phyloP scores from a whole-genome alignment of 2,329 filamentous ascomycete genomes.

The Calonectria ilicicola region DNA sequence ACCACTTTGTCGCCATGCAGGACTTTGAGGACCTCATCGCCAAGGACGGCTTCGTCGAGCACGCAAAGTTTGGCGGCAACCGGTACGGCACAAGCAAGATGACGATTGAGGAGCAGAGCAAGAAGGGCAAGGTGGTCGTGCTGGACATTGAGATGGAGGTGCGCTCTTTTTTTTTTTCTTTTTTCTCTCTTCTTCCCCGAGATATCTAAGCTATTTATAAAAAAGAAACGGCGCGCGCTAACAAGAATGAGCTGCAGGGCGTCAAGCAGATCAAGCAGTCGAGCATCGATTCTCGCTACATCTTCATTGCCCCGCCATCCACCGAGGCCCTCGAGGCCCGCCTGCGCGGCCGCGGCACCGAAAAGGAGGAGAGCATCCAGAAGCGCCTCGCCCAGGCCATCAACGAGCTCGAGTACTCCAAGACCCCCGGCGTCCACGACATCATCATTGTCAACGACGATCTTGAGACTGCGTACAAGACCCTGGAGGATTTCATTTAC shows the following conservation, averaged over 20 bases:
- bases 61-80: conserved; percentile 88
- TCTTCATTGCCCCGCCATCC: conserved; percentile 87
- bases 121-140: conserved; percentile 80
- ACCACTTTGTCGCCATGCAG: conserved; percentile 79
- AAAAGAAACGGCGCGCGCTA: conserved; percentile 68
- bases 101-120: conserved; percentile 81
- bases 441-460: conserved; percentile 55
- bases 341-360: conserved; percentile 80
- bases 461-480: conserved; percentile 62
- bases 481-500: conserved; percentile 64
- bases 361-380: conserved; percentile 78
- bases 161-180: too few species aligned
- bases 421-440: conserved; percentile 66
- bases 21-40: conserved; percentile 76
- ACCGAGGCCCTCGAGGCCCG: conserved; percentile 80
- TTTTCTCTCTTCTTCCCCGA: too few species aligned
- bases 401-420: conserved; percentile 79
- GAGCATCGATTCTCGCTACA: conserved; percentile 79
- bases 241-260: conserved; percentile 74
- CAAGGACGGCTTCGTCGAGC: conserved; percentile 82
- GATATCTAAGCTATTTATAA: background rate
- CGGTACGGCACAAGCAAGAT: conserved; percentile 86
- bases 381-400: conserved; percentile 78
- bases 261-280: conserved; percentile 93
- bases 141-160: conserved; percentile 98